Percentiles rank a stretch among this genome's conserved stretches.
These are phyloP conservation scores for Rostrohypoxylon terebratum DNA, from an alignment of 495 filamentous ascomycete genomes.

Conservation along the genomic window DNA sequence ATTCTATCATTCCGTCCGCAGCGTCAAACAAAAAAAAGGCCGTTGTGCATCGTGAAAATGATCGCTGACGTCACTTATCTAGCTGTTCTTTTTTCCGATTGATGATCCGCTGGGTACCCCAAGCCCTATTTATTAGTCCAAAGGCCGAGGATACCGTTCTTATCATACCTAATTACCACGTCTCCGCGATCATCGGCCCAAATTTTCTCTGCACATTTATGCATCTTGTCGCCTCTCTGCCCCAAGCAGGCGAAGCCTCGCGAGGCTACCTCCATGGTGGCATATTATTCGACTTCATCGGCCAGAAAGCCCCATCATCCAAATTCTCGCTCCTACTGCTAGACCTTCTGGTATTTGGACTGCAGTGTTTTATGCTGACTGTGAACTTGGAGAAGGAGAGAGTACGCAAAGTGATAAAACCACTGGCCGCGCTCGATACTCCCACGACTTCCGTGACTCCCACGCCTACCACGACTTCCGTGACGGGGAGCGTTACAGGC, in stretches of 20 bases:
- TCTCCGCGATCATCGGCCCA: slow-evolving; percentile 75
- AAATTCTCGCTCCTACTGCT: slow-evolving; percentile 71
- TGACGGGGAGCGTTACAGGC: slow-evolving; percentile 39
- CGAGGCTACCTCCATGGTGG: slow-evolving; percentile 88
- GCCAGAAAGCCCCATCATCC: slow-evolving; percentile 79
- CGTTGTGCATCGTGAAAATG: not conserved
- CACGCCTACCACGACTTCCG: slow-evolving; percentile 26
- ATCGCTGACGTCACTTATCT: slow-evolving; percentile 27
- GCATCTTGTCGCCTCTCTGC: slow-evolving; percentile 71
- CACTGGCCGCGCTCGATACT: slow-evolving; percentile 40
- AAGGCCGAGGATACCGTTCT: slow-evolving; percentile 69
- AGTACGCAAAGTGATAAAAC: slow-evolving; percentile 57
- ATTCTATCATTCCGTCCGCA: not conserved
- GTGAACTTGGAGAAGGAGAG: slow-evolving; percentile 77
- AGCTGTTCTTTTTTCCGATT: slow-evolving; percentile 85
- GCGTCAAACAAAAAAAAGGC: not conserved
- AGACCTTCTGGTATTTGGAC: slow-evolving; percentile 71
- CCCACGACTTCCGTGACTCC: slow-evolving; percentile 29
- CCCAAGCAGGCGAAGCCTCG: slow-evolving; percentile 77
- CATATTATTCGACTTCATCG: slow-evolving; percentile 87
- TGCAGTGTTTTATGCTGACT: slow-evolving; percentile 81
- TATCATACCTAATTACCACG: slow-evolving; percentile 73
- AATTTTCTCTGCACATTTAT: slow-evolving; percentile 79
- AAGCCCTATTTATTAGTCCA: slow-evolving; percentile 82
- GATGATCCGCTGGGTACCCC: slow-evolving; percentile 73